phyloP scores from a whole-genome alignment of 768 basidiomycete genomes.

The Gymnopilus dilepis region DNA sequence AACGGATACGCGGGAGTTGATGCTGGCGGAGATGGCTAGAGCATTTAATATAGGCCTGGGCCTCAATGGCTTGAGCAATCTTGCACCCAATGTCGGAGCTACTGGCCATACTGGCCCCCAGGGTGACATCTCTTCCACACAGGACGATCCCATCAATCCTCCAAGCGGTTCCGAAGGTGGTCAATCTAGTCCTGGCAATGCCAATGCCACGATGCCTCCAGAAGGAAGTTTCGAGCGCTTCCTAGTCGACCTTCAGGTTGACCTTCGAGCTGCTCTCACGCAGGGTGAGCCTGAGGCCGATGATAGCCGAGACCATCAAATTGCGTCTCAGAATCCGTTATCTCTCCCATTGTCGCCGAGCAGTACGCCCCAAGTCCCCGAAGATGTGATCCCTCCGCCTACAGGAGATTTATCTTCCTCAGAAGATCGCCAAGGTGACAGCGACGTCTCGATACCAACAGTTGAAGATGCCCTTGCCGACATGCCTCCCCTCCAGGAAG shows the following conservation, averaged over 20 bases:
- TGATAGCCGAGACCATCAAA: neutral
- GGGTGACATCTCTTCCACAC: slow-evolving; percentile 9
- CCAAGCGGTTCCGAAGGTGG: slow-evolving; percentile 8
- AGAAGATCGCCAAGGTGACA: neutral
- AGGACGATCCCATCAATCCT: slow-evolving; percentile 3
- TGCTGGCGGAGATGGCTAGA: slow-evolving; percentile 82
- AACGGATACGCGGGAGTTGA: slow-evolving; percentile 66
- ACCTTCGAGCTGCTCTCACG: slow-evolving; percentile 67
- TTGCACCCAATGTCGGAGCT: slow-evolving; percentile 12
- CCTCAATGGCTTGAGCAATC: slow-evolving; percentile 35
- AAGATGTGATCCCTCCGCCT: neutral
- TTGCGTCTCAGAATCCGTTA: neutral
- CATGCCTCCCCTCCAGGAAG: slow-evolving; percentile 38
- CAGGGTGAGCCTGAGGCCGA: slow-evolving; percentile 32
- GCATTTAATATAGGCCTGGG: slow-evolving; percentile 79
- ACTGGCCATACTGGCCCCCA: slow-evolving; percentile 13
- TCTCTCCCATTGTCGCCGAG: neutral
- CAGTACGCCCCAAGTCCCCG: neutral
- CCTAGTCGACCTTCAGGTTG: slow-evolving; percentile 76
- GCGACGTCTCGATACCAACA: neutral
- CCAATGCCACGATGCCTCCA: slow-evolving; percentile 33
- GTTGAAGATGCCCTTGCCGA: slow-evolving; percentile 10
- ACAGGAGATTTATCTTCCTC: neutral
- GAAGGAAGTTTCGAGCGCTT: slow-evolving; percentile 85
- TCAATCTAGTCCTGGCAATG: neutral